Evolutionary conservation across 768 basidiomycete species (phyloP).

Genomic region (Phaeotremella fagi): DNA sequence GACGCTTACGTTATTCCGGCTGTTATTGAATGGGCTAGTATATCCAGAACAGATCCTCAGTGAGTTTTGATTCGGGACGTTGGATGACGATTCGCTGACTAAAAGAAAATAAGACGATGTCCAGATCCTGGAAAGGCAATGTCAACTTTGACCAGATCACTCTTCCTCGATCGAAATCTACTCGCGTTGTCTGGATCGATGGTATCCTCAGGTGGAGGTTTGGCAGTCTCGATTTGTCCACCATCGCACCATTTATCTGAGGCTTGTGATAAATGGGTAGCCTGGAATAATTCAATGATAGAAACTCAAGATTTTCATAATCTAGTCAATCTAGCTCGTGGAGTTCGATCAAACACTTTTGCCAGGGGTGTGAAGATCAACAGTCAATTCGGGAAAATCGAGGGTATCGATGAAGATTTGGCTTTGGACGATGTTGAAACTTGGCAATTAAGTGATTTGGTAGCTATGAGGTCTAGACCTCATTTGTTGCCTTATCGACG

Average conservation of each 20-base stretch:
- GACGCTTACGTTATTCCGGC: constrained; percentile 27
- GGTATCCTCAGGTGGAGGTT: constrained; percentile 23
- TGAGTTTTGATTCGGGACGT: not conserved
- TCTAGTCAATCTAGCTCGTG: constrained; percentile 10
- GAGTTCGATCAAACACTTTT: constrained; percentile 4
- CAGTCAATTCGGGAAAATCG: not conserved
- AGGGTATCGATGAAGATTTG: not conserved
- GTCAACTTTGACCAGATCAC: constrained; percentile 12
- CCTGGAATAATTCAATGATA: constrained; percentile 10
- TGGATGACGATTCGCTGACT: too few species aligned
- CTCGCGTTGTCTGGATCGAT: constrained; percentile 16
- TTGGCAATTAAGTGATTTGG: constrained; percentile 27
- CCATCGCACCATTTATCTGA: constrained; percentile 15
- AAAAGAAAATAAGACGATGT: constrained; percentile 34
- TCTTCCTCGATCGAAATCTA: constrained; percentile 20
- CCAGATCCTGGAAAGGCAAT: constrained; percentile 22
- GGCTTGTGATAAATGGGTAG: constrained; percentile 17
- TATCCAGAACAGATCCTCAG: constrained; percentile 10
- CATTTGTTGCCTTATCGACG: constrained; percentile 21
- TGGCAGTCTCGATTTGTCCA: constrained; percentile 21
- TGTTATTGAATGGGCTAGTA: constrained; percentile 20
- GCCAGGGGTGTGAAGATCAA: not conserved
- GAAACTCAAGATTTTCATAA: constrained; percentile 5
- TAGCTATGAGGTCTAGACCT: constrained; percentile 13
- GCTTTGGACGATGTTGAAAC: constrained; percentile 20